These are phyloP conservation scores for Lenzites betulinus DNA, from an alignment of 768 basidiomycete genomes.

Conservation along the genomic window DNA sequence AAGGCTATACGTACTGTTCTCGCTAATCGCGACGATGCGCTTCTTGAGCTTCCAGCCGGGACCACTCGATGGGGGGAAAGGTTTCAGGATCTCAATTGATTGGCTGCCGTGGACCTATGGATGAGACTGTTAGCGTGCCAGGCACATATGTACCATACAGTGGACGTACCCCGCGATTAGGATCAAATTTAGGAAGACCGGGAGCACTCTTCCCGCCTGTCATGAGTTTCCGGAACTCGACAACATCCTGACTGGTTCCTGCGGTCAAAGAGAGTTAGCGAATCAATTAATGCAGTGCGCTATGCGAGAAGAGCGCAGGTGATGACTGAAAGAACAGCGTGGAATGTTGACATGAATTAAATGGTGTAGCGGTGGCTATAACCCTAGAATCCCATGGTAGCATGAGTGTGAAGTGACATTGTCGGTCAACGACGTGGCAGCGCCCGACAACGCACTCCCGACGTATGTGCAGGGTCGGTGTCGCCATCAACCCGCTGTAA, in stretches of 20 bases:
- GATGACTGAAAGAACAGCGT: no score
- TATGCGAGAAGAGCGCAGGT: no score
- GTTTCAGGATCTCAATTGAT: constrained; percentile 76
- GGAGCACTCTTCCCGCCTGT: constrained; percentile 44
- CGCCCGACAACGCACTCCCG: no score
- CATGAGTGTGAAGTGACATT: no score
- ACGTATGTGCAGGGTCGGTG: no score
- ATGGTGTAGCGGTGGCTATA: no score
- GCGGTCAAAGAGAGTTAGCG: not conserved
- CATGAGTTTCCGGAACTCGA: constrained; percentile 60
- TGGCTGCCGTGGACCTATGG: constrained; percentile 76
- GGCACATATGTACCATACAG: not conserved
- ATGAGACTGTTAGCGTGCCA: not conserved
- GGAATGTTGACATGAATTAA: no score
- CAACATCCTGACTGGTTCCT: constrained; percentile 67
- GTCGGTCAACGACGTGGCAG: no score
- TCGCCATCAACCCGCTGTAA: no score
- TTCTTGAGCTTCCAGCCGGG: constrained; percentile 76
- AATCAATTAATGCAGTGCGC: no score
- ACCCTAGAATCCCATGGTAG: no score
- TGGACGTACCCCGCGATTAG: constrained; percentile 62
- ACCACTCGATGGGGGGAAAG: constrained; percentile 75
- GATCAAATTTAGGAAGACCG: constrained; percentile 70
- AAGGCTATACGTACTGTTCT: constrained; percentile 66
- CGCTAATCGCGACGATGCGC: constrained; percentile 67